Percentiles rank a stretch among this genome's conserved stretches.
Conservation (phyloP, 2,329 filamentous ascomycete species). For the Cercospora nicotianae region DNA sequence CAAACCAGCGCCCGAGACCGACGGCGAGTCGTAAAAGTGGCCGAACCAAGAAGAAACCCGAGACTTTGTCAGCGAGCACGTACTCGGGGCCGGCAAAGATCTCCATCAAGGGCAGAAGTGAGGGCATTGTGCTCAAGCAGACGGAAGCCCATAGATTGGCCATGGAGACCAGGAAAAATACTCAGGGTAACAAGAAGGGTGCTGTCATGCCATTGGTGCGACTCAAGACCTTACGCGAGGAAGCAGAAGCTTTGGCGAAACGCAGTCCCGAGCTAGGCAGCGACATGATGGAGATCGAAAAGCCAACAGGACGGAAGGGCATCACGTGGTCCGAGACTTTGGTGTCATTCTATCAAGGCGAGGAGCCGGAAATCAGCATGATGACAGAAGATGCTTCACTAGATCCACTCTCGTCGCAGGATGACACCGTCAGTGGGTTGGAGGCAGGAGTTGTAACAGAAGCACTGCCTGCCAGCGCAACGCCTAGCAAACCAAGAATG, state of each 20-base stretch:
- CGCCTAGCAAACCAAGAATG: conserved; percentile 36
- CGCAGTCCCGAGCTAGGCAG: conserved; percentile 14
- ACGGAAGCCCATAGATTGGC: conserved; percentile 52
- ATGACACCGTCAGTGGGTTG: not conserved
- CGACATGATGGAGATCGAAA: conserved; percentile 21
- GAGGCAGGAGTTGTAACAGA: conserved; percentile 8
- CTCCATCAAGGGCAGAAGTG: conserved; percentile 45
- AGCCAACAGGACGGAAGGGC: conserved; percentile 33
- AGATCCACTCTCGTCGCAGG: conserved; percentile 7
- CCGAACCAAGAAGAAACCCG: conserved; percentile 27
- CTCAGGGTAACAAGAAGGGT: conserved; percentile 52
- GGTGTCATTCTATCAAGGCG: conserved; percentile 46
- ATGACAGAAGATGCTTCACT: conserved; percentile 28
- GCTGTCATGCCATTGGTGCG: conserved; percentile 46
- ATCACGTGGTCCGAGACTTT: conserved; percentile 52
- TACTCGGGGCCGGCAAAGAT: conserved; percentile 44
- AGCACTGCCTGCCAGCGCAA: conserved; percentile 29
- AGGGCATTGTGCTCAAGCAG: conserved; percentile 48
- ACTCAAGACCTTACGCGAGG: conserved; percentile 43
- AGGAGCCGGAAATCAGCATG: conserved; percentile 24
- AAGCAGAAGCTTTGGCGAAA: conserved; percentile 17
- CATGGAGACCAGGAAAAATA: conserved; percentile 49
- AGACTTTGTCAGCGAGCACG: conserved; percentile 31
- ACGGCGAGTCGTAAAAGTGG: conserved; percentile 26
- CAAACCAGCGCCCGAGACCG: conserved; percentile 16